Evolutionary conservation across 2,329 filamentous ascomycete species (phyloP), one percentile per base, ranked within the genome.

Genomic region (Diaporthe amygdali): DNA sequence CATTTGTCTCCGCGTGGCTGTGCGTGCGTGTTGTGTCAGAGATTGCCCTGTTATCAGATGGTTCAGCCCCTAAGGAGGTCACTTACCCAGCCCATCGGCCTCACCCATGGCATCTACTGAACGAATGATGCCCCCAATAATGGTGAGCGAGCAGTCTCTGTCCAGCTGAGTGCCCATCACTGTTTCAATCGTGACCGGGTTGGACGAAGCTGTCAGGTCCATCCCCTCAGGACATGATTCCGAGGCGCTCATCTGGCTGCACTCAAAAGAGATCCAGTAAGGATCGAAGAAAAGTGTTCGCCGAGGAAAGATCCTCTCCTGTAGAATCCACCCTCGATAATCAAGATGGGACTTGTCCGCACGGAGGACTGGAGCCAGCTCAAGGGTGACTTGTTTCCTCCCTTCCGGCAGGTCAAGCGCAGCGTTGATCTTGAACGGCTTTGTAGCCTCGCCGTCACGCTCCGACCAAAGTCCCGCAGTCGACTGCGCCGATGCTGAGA

Each of bases 251-350:
- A 55, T 67, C 37, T 67, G 41, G 17, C 64, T 52, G 30, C 64
- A 67, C 4, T 55, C 64, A 25, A 67, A 67, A 3, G 64, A 67
- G n/a, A 67, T 30, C 64, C 64, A 67, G 64, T 67, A 67, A 0
- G 64, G 17, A 20, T 67, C 64, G 47, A 67, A 67, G 34, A 67
- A 55, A 2, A 67, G 12, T 5, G 64, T 67, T 20, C 64, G 37
- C 34, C 64, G 44, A 12, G 64, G 64, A 17, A 67, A 67, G 5
- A 67, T 67, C 22, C 64, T 30, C 27, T 67, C 64, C 10, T 67
- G 64, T 14, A 67, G 37, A 22, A 67, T 46, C 64, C 64, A 67
- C 10, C 64, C 64, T 22, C 49, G 64, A n/a, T 67, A 67, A 5
- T 67, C 64, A 25, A 67, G 49, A 41, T 67, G 64, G 5, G 64